phyloP scores from a whole-genome alignment of 2,329 filamentous ascomycete genomes.

The Exophiala mesophila region DNA sequence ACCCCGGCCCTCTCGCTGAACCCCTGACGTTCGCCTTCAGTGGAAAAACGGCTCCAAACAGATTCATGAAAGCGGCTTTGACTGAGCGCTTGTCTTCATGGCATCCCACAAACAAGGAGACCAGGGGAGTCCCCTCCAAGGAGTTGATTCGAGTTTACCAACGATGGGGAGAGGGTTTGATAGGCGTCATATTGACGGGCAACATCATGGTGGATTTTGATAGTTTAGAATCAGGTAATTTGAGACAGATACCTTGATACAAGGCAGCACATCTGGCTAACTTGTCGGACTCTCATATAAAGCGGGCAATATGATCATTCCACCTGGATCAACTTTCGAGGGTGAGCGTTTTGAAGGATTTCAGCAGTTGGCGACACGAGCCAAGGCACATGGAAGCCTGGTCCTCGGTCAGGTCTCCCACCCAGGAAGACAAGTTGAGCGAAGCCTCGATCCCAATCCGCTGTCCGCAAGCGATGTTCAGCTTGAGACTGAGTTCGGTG shows the following conservation, averaged over 20 bases:
- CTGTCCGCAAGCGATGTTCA: slow-evolving; percentile 50
- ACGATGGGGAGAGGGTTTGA: slow-evolving; percentile 56
- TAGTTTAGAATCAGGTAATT: slow-evolving; percentile 51
- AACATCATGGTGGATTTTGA: slow-evolving; percentile 62
- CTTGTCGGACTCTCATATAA: too few species aligned
- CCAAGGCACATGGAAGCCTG: slow-evolving; percentile 54
- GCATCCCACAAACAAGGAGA: slow-evolving; percentile 49
- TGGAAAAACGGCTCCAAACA: slow-evolving; percentile 55
- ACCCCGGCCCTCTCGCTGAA: slow-evolving; percentile 40
- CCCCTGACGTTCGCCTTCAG: slow-evolving; percentile 50
- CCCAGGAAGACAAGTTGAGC: slow-evolving; percentile 53
- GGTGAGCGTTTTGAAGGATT: slow-evolving; percentile 59
- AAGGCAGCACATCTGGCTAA: too few species aligned
- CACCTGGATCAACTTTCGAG: slow-evolving; percentile 45
- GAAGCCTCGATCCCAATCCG: slow-evolving; percentile 44
- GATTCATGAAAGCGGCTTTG: slow-evolving; percentile 66
- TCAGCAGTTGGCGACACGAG: slow-evolving; percentile 49
- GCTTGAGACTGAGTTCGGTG: slow-evolving; percentile 33
- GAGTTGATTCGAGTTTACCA: slow-evolving; percentile 55
- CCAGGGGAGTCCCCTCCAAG: slow-evolving; percentile 51
- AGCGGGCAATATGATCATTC: slow-evolving; percentile 57
- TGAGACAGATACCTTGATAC: too few species aligned
- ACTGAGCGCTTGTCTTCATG: slow-evolving; percentile 60
- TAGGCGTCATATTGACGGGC: slow-evolving; percentile 56
- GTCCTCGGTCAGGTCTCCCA: slow-evolving; percentile 60